A percentile compares a stretch with the other conserved stretches of the same genome.
phyloP scores from a whole-genome alignment of 1,284 basidiomycete species.

The Trichosporon faecale region DNA sequence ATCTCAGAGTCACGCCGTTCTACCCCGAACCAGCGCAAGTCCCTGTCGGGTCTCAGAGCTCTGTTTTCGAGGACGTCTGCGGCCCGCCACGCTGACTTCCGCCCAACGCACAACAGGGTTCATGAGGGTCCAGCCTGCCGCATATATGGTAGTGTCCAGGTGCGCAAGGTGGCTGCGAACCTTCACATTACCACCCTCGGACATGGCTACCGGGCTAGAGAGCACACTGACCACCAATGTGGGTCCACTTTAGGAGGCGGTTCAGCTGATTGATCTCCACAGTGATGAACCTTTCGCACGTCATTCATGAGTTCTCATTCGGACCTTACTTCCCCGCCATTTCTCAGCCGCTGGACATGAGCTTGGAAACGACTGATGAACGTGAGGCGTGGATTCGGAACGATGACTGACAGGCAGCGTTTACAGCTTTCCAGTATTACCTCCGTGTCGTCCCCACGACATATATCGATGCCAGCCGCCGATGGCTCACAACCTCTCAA shows the following conservation, averaged over 20 bases:
- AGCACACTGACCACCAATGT: conserved; percentile 77
- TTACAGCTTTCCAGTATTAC: conserved; percentile 94
- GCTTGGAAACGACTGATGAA: conserved; percentile 74
- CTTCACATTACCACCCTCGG: conserved; percentile 87
- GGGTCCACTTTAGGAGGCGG: background rate
- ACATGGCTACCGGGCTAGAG: conserved; percentile 82
- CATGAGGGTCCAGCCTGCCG: conserved; percentile 70
- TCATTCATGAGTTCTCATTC: conserved; percentile 95
- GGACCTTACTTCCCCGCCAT: conserved; percentile 96
- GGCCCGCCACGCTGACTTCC: conserved; percentile 59
- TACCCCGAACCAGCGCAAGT: conserved; percentile 42
- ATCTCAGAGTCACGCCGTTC: conserved; percentile 39
- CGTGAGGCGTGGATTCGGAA: conserved; percentile 57
- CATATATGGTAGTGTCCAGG: conserved; percentile 76
- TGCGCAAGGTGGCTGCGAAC: conserved; percentile 91
- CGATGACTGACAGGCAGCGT: conserved; percentile 58
- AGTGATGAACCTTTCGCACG: conserved; percentile 97
- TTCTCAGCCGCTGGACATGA: conserved; percentile 87
- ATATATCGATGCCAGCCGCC: conserved; percentile 69
- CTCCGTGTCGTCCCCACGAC: conserved; percentile 91
- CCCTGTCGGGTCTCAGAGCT: conserved; percentile 42
- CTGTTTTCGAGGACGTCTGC: conserved; percentile 58
- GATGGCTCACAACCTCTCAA: conserved; percentile 65
- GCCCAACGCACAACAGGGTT: conserved; percentile 68
- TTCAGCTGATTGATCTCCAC: background rate